Evolutionary conservation across 31 red algal species (phyloP).

Genomic region (Pterothamnion heteromorphum): DNA sequence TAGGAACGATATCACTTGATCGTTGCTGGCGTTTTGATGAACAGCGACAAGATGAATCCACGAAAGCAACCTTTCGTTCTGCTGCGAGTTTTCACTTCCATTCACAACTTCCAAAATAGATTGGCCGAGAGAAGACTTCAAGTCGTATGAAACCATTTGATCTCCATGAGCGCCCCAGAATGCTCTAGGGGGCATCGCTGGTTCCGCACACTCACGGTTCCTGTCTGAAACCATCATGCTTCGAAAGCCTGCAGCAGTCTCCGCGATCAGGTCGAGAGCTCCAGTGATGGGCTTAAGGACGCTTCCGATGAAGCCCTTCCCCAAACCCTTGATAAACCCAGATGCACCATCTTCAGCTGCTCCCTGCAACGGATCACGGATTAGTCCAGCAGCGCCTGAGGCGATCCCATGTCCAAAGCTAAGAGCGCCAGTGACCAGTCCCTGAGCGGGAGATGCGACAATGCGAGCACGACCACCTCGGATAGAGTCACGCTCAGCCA

Average conservation of each 20-base stretch:
- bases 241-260: constrained; percentile 87
- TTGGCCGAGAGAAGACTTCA: constrained; percentile 68
- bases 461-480: constrained; percentile 66
- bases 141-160: constrained; percentile 73
- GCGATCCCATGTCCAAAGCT: constrained; percentile 94
- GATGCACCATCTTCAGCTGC: constrained; percentile 77
- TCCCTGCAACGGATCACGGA: constrained; percentile 83
- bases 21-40: constrained; percentile 51
- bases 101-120: constrained; percentile 72
- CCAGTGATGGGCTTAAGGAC: constrained; percentile 90
- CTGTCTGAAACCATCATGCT: constrained; percentile 84
- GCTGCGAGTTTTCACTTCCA: constrained; percentile 52
- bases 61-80: constrained; percentile 47
- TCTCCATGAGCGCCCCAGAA: constrained; percentile 70
- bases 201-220: constrained; percentile 63
- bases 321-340: constrained; percentile 88
- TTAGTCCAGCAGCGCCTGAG: constrained; percentile 80
- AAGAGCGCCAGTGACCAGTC: constrained; percentile 78
- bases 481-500: constrained; percentile 86
- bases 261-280: constrained; percentile 89
- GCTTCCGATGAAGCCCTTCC: constrained; percentile 88
- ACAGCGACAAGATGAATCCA: constrained; percentile 75
- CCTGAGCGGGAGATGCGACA: constrained; percentile 69
- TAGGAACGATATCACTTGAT: constrained; percentile 65
- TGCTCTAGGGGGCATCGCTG: constrained; percentile 73